Evolutionary conservation across 352 stramenopile species (phyloP).

Genomic region (Phytophthora uliginosa): DNA sequence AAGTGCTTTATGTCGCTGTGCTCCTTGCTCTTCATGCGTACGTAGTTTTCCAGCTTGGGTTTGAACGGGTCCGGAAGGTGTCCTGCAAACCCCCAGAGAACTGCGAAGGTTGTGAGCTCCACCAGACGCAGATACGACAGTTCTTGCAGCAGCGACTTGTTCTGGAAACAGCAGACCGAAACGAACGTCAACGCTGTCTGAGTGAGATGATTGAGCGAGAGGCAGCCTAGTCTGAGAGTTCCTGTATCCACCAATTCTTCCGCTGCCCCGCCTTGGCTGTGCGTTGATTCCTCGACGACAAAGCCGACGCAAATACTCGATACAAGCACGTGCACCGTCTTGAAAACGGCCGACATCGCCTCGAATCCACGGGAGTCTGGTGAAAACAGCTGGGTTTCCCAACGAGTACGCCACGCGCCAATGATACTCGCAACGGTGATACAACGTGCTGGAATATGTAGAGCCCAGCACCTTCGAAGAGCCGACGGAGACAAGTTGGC

Average conservation of each 20-base stretch:
- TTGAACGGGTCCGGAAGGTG: conserved; percentile 51
- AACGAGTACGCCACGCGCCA: conserved; percentile 21
- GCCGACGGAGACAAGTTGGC: conserved; percentile 31
- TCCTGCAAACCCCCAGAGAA: conserved; percentile 60
- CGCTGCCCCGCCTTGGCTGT: not conserved
- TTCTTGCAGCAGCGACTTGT: conserved; percentile 48
- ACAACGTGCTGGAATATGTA: conserved; percentile 24
- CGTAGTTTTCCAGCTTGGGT: conserved; percentile 59
- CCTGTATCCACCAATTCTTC: not conserved
- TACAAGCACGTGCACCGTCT: conserved; percentile 36
- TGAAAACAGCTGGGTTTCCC: conserved; percentile 32
- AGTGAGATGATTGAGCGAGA: conserved; percentile 60
- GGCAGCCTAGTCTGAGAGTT: conserved; percentile 36
- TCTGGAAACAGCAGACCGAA: conserved; percentile 45
- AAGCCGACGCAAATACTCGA: conserved; percentile 43
- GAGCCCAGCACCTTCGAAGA: conserved; percentile 26
- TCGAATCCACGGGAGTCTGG: conserved; percentile 22
- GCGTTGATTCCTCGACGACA: conserved; percentile 26
- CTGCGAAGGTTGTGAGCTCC: conserved; percentile 51
- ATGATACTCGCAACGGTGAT: conserved; percentile 38
- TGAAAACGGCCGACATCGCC: conserved; percentile 40
- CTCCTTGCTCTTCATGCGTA: conserved; percentile 53
- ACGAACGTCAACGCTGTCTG: conserved; percentile 47
- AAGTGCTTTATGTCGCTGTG: conserved; percentile 46
- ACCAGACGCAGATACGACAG: conserved; percentile 34